Evolutionary conservation across 345 rosid genomes (phyloP).

Genomic region (Clausena lansium): DNA sequence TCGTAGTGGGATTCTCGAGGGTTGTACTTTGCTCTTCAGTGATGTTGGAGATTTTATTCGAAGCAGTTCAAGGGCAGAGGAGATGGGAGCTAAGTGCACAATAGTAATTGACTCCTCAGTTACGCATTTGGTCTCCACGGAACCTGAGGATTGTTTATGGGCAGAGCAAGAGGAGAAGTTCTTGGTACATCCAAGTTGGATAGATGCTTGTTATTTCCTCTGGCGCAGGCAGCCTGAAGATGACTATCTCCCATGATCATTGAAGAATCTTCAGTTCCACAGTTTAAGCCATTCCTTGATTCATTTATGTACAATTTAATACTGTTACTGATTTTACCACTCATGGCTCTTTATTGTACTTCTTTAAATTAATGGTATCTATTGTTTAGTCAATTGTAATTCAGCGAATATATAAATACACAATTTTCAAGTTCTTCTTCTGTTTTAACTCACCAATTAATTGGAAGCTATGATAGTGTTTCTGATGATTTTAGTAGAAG

Average conservation of each 20-base stretch:
- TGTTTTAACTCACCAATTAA: too few relatives aligned
- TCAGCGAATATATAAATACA: too few relatives aligned
- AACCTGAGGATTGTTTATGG: background rate
- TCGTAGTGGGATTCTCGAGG: background rate
- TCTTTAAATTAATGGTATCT: too few relatives aligned
- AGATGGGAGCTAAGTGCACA: background rate
- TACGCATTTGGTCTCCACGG: slow-evolving; percentile 5
- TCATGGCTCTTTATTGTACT: too few relatives aligned
- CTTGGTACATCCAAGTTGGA: background rate
- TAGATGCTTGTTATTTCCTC: background rate
- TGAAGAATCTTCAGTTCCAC: background rate
- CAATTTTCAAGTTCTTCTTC: too few relatives aligned
- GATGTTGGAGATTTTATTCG: too few relatives aligned
- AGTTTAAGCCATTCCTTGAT: too few relatives aligned
- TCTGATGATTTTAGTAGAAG: too few relatives aligned
- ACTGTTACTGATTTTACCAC: too few relatives aligned
- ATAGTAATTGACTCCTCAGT: background rate
- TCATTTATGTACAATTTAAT: too few relatives aligned
- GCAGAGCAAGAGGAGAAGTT: background rate
- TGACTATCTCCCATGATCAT: background rate
- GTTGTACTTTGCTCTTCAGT: background rate
- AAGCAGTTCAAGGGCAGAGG: background rate
- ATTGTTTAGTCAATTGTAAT: too few relatives aligned
- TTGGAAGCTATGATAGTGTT: too few relatives aligned
- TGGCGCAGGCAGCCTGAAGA: background rate